Base-by-base conservation (phyloP, 805 yeast genomes). In the Maudiozyma turicensis region DNA sequence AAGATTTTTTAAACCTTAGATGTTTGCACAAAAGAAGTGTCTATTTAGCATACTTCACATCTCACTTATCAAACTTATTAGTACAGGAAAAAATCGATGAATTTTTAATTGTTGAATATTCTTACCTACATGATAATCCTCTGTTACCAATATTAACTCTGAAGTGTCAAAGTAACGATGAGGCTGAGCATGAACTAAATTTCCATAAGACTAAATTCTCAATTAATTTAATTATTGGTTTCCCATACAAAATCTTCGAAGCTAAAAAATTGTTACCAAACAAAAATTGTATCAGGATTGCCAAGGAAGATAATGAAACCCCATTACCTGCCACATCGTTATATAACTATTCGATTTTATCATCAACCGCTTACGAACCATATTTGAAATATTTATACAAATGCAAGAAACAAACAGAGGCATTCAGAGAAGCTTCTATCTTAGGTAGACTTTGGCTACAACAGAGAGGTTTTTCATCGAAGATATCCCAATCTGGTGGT, bases 21-120 rank as follows among this genome's bases (percentile, higher is more conserved):
- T 91, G 93, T 39, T 70, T 88, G 49, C 89, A 91, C 69, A 93
- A 93, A 67, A 77, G 96, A 56, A 81, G 96, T 8, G 91, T 86
- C 56, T 93, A 89, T 60, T 57, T 89, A 49, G 91, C 96, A 1
- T 84, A 80, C 60, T 60, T 93, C 50, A 84, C 95, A 1, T 81
- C 82, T 44, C 73, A 80, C 48, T 69, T 90, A 54, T 73, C 76
- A 40, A 66, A 76, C 0, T 64, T 76, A 39, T 70, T 83, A 15
- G 73, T 76, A 52, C 76, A 75, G 56, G 73, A 77, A 54, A 73
- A 77, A 46, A 70, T 87, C 20, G 72, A 61, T 39, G 58, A 59
- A 9, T 71, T 72, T 49, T 55, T 76, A 43, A 65, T 70, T 39
- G 54, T 87, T 39, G 78, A 81, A 54, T 91, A 84, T 61, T 77